A percentile compares a stretch with the other conserved stretches of the same genome.
phyloP scores from a whole-genome alignment of 2,329 filamentous ascomycete species.

The Chrysosphaeria jannelii region DNA sequence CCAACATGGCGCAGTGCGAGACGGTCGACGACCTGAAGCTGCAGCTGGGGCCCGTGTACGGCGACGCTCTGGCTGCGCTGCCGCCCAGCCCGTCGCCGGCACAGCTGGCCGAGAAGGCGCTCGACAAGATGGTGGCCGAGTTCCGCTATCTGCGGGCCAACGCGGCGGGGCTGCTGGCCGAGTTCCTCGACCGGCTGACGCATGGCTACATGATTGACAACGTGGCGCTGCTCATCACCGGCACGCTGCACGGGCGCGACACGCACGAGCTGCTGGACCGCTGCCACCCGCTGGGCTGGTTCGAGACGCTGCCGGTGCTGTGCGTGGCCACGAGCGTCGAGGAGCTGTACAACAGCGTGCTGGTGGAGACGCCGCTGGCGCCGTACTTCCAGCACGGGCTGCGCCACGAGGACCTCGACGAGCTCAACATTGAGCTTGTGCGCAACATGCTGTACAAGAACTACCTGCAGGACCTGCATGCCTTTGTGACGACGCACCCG shows the following conservation, averaged over 20 bases:
- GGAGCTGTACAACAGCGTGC: constrained; percentile 90
- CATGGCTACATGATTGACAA: constrained; percentile 99
- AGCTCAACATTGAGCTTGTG: constrained; percentile 97
- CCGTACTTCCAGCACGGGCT: constrained; percentile 94
- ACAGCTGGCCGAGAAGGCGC: constrained; percentile 75
- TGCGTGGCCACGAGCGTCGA: constrained; percentile 97
- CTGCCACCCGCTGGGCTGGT: constrained; percentile 93
- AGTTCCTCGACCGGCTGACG: constrained; percentile 93
- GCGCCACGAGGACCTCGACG: constrained; percentile 87
- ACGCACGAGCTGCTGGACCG: constrained; percentile 82
- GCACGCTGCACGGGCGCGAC: constrained; percentile 88
- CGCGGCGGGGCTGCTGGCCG: constrained; percentile 64
- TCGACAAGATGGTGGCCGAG: constrained; percentile 91
- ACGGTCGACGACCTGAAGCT: constrained; percentile 95
- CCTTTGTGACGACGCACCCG: constrained; percentile 70
- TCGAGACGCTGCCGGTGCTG: constrained; percentile 94
- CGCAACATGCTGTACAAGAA: constrained; percentile 98
- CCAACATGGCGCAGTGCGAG: constrained; percentile 91
- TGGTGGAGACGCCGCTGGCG: constrained; percentile 87
- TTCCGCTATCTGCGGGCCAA: constrained; percentile 92
- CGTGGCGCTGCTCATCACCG: constrained; percentile 87
- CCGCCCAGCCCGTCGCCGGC: constrained; percentile 94
- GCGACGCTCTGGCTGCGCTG: constrained; percentile 80
- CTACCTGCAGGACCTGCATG: constrained; percentile 91
- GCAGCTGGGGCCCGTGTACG: constrained; percentile 85